A percentile compares a stretch with the other conserved stretches of the same genome.
These are phyloP conservation scores for Suillus luteus DNA, from an alignment of 768 basidiomycete species.

Conservation along the genomic window DNA sequence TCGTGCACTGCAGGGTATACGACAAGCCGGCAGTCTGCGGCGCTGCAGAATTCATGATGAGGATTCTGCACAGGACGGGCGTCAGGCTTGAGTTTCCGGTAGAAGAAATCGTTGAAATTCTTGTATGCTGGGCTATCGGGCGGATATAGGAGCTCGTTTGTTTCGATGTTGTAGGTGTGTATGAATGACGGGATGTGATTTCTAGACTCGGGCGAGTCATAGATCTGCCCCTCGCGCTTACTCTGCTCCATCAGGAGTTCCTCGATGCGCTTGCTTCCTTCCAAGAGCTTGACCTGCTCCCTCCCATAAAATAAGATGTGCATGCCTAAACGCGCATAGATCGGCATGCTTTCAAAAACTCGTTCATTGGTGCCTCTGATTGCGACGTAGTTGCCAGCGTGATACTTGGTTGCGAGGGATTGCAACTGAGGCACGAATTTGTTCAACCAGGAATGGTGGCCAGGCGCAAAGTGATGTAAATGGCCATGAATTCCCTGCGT, in stretches of 20 bases:
- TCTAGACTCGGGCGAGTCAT: constrained; percentile 53
- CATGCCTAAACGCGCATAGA: constrained; percentile 74
- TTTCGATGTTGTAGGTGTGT: constrained; percentile 52
- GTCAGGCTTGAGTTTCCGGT: constrained; percentile 54
- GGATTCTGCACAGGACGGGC: constrained; percentile 63
- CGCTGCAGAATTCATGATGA: constrained; percentile 53
- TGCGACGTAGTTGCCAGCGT: constrained; percentile 61
- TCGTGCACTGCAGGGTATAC: constrained; percentile 60
- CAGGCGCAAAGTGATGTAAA: constrained; percentile 27
- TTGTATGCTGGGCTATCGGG: constrained; percentile 62
- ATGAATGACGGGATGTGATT: constrained; percentile 59
- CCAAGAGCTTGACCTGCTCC: constrained; percentile 50
- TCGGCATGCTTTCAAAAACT: constrained; percentile 75
- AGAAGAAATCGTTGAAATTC: constrained; percentile 81
- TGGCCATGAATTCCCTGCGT: constrained; percentile 34
- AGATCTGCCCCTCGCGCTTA: constrained; percentile 55
- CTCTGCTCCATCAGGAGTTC: constrained; percentile 56
- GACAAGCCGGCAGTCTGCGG: constrained; percentile 74
- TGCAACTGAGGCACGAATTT: constrained; percentile 57
- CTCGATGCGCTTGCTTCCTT: constrained; percentile 47
- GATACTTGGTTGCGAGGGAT: constrained; percentile 51
- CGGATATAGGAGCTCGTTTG: constrained; percentile 57
- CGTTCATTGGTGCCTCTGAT: constrained; percentile 49
- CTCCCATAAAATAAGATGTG: constrained; percentile 70
- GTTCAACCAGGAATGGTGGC: constrained; percentile 41